Evolutionary conservation across 345 rosid species (phyloP).

Genomic region (Salix viminalis): DNA sequence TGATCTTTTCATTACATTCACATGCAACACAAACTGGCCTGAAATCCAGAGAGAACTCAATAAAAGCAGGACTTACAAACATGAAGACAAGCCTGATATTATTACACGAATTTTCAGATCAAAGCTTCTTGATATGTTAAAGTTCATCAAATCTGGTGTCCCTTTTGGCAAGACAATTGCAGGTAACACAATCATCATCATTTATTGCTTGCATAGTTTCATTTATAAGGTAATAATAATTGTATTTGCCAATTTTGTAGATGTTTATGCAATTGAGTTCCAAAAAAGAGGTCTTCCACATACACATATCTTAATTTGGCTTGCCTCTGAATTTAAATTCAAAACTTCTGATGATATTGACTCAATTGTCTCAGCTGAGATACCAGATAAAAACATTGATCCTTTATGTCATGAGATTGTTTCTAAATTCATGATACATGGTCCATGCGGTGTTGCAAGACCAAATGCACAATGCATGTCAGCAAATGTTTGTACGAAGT

Average conservation of each 20-base stretch:
- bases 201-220: too few species aligned
- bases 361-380: not conserved
- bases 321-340: not conserved
- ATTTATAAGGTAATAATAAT: too few species aligned
- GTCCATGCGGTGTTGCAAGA: not conserved
- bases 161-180: not conserved
- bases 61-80: rapidly evolving
- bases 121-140: not conserved
- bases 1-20: too few species aligned
- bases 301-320: not conserved
- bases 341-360: rapidly evolving
- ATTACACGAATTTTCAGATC: not conserved
- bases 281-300: not conserved
- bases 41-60: too few species aligned
- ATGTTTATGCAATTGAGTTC: not conserved
- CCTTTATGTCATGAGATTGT: not conserved
- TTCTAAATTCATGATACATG: not conserved
- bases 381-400: not conserved
- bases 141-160: not conserved
- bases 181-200: too few species aligned
- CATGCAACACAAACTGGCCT: too few species aligned
- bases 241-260: not conserved
- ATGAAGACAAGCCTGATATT: not conserved
- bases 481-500: not conserved
- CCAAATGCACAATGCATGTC: not conserved